Conservation (phyloP, 2,329 filamentous ascomycete species). For the Helotiales sp. region DNA sequence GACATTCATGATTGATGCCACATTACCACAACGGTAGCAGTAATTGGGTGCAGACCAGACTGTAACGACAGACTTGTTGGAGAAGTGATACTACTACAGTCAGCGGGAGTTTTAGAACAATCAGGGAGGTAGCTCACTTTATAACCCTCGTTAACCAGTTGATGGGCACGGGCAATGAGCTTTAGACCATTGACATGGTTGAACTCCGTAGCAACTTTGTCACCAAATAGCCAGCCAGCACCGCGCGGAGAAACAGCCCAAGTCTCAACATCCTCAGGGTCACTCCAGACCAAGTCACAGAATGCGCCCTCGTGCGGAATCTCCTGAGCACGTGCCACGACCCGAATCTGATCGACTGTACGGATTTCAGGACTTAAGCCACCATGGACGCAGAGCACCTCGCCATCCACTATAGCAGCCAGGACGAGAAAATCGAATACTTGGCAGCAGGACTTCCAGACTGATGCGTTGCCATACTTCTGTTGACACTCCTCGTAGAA, state of each 20-base stretch:
- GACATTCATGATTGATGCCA: slow-evolving; percentile 84
- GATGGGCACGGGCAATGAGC: slow-evolving; percentile 72
- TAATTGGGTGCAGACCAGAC: slow-evolving; percentile 58
- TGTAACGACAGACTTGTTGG: slow-evolving; percentile 88
- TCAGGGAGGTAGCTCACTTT: slow-evolving; percentile 47
- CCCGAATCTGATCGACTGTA: slow-evolving; percentile 73
- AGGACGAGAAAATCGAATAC: slow-evolving; percentile 77
- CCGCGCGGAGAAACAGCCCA: slow-evolving; percentile 70
- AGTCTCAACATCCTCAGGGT: slow-evolving; percentile 70
- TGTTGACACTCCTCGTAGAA: slow-evolving; percentile 78
- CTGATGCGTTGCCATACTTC: slow-evolving; percentile 75
- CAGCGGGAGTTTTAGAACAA: neutral
- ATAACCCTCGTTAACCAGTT: slow-evolving; percentile 76
- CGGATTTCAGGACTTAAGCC: slow-evolving; percentile 72
- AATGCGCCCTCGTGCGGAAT: slow-evolving; percentile 78
- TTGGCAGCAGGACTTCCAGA: slow-evolving; percentile 79
- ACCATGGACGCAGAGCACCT: slow-evolving; percentile 72
- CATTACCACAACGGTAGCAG: slow-evolving; percentile 50
- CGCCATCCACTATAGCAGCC: slow-evolving; percentile 72
- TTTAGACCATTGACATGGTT: slow-evolving; percentile 74
- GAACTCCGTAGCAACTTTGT: slow-evolving; percentile 74
- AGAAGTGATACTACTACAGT: slow-evolving; percentile 75
- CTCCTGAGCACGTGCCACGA: slow-evolving; percentile 72
- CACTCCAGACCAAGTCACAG: slow-evolving; percentile 75
- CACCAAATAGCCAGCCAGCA: slow-evolving; percentile 54